Conservation (phyloP, 2,329 filamentous ascomycete species). For the Paraphoma chrysanthemicola region DNA sequence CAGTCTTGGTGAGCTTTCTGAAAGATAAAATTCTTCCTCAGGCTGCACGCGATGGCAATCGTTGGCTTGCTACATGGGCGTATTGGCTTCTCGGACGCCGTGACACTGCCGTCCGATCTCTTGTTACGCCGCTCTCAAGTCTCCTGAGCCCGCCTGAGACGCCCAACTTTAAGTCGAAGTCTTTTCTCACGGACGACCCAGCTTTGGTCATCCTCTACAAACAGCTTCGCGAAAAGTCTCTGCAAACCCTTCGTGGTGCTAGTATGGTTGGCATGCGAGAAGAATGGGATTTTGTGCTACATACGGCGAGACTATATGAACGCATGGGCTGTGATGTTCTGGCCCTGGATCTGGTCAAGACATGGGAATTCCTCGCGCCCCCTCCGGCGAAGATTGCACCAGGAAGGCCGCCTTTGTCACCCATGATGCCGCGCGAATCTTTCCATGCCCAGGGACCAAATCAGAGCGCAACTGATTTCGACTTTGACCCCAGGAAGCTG, state of each 20-base stretch:
- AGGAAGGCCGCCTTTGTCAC: constrained; percentile 31
- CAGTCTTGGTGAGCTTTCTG: constrained; percentile 75
- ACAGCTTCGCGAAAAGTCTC: constrained; percentile 79
- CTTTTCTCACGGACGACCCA: constrained; percentile 89
- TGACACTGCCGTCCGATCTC: constrained; percentile 81
- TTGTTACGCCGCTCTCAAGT: constrained; percentile 81
- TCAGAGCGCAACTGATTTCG: constrained; percentile 35
- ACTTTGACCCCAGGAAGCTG: constrained; percentile 69
- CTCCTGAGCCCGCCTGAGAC: constrained; percentile 73
- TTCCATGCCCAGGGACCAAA: constrained; percentile 27
- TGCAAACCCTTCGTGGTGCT: constrained; percentile 85
- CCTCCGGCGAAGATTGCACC: constrained; percentile 27
- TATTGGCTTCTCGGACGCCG: constrained; percentile 88
- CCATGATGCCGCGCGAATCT: constrained; percentile 32
- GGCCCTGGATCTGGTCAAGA: constrained; percentile 81
- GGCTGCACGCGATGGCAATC: constrained; percentile 81
- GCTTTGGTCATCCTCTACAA: constrained; percentile 86
- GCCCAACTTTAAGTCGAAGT: constrained; percentile 74
- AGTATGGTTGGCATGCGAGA: constrained; percentile 78
- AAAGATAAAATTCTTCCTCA: constrained; percentile 79
- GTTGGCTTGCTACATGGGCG: constrained; percentile 95
- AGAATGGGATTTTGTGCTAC: constrained; percentile 89
- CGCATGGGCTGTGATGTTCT: constrained; percentile 94
- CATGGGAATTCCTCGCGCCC: constrained; percentile 78
- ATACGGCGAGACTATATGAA: constrained; percentile 83